Base-by-base conservation (phyloP, 1,284 basidiomycete species). In the Cystobasidium pallidum region DNA sequence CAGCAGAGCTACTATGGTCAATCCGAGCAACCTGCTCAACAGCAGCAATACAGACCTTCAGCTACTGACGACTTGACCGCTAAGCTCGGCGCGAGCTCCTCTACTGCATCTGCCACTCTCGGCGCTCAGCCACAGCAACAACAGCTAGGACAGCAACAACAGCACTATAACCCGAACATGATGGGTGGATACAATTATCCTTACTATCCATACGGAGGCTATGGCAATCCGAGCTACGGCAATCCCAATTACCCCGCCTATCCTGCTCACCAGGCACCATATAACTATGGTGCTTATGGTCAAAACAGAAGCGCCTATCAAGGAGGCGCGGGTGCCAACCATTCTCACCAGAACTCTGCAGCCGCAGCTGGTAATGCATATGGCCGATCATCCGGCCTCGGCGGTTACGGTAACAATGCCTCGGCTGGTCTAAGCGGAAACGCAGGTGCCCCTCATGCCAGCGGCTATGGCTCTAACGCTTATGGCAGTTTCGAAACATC, bases 61-160 rank as follows among this genome's bases (percentile, higher is more conserved):
- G 54, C 62, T n/a, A 59, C 32, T 28, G 70, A 72, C 13, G 67
- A 70, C 30, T 51, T 58, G 41, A 41, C 68, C 21, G 32, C 68
- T 49, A 71, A 71, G 49, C 68, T 71, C n/a, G 68, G 68, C 13
- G 54, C 47, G 4, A 59, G 68, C 61, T 51, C 62, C 21, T 47
- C 61, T 15, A 61, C 34, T 28, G 30, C 59, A 26, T 28, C 61
- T 11, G 7, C 61, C 45, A 43, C 34, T 24, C 51, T 39, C 4
- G 28, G 26, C 30, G 34, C 47, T 36, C 70, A 71, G 59, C 68
- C 63, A 51, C 70, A 71, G 36, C 70, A 71, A 34, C 70, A 71
- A 32, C 67, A 70, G 41, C 55, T 41, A 39, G 39, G 39, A 21
- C 70, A 71, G 39, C 61, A 72, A 19, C 70, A 72, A 34, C 70